Evolutionary conservation across 176 grass and related monocot species (phyloP), one percentile per base, ranked within the genome.

Genomic region (Echinochloa phyllopogon): DNA sequence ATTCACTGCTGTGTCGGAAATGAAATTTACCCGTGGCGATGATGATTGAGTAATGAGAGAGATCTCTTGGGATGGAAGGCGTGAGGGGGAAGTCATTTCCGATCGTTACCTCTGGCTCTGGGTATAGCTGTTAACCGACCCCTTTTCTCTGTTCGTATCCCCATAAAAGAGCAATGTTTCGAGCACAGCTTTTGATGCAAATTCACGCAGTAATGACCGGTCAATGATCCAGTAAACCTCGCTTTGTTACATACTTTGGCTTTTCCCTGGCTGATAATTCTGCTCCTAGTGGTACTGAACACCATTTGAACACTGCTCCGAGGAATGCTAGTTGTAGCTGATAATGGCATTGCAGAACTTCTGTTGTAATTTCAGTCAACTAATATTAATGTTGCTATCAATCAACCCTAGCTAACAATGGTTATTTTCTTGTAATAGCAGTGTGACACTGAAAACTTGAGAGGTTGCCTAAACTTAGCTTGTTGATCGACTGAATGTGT

Each of bases 121-220:
- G 73, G 29, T 33, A 33, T 50, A 83, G 36, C 55, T 80, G 57
- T 82, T 76, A 72, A 71, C 76, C 60, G 73, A 61, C n/a, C 66
- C 74, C 41, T 78, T 87, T 81, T 85, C 52, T 50, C 63, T 76
- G 55, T 86, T 90, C 84, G 74, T 86, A 83, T 88, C 79, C 84
- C 84, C 49, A 92, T 83, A 88, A 89, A 89, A 88, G 87, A 89
- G 87, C 76, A 78, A 92, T 88, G 88, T 87, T 87, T 60, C 69
- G 18, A 75, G 86, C 95, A 65, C 95, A 78, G 27, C 86, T 92
- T 97, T 88, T 91, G 79, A 97, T 88, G 86, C 90, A 97, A 92
- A 94, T 90, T 68, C 90, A 94, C 64, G 84, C 88, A 88, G 82
- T 89, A 77, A 93, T 91, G 89, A 92, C 87, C 87, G 80, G 87